phyloP scores from a whole-genome alignment of 441 rosid species.

The Rhodomyrtus psidioides region DNA sequence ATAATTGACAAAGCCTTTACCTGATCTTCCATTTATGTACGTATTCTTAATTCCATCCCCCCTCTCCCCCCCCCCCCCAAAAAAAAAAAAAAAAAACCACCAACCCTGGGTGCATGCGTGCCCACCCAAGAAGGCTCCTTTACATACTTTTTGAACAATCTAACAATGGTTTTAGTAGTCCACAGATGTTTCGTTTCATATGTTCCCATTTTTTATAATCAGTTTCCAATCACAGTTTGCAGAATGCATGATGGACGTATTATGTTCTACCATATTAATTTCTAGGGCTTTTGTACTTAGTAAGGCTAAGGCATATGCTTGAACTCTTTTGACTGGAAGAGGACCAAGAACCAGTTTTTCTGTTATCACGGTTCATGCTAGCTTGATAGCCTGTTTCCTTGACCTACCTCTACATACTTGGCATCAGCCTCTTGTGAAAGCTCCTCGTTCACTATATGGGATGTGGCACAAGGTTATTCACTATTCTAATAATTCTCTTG shows the following conservation, averaged over 20 bases:
- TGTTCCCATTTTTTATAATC: background rate
- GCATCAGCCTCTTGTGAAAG: slow-evolving; percentile 84
- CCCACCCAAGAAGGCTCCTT: background rate
- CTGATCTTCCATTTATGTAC: no score
- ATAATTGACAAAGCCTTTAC: background rate
- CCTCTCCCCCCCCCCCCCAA: no score
- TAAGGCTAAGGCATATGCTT: background rate
- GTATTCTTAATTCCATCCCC: no score
- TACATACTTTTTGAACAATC: background rate
- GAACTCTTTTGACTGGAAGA: background rate
- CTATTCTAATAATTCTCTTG: background rate
- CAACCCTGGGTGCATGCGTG: fast-evolving
- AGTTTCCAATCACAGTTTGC: background rate
- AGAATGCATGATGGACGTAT: background rate
- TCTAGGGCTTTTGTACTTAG: background rate
- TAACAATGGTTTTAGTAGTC: background rate
- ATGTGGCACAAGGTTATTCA: slow-evolving; percentile 73
- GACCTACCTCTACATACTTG: slow-evolving; percentile 58
- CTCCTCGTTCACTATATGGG: slow-evolving; percentile 94
- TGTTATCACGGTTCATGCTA: background rate
- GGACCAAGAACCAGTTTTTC: background rate
- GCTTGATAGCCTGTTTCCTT: slow-evolving; percentile 30
- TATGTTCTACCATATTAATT: no score
- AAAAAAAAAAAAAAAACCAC: no score
- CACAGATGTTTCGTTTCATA: background rate